These are phyloP conservation scores for Phytophthora podocarpi DNA, from an alignment of 352 stramenopile genomes.

Conservation along the genomic window DNA sequence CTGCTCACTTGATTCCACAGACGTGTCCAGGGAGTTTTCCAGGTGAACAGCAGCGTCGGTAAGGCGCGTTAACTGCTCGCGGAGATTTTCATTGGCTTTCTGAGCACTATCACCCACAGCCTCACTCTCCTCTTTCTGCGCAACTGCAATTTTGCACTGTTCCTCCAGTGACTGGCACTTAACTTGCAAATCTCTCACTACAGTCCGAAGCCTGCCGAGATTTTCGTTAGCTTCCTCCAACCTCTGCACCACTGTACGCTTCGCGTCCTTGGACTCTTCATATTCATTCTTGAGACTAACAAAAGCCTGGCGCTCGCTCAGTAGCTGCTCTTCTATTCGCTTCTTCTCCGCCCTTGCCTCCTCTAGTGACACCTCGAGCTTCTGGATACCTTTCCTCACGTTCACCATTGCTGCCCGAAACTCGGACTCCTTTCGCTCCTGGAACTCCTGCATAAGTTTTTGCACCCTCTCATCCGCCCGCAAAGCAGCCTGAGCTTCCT, in stretches of 20 bases:
- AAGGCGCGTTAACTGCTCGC: conserved; percentile 19
- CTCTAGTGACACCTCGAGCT: conserved; percentile 58
- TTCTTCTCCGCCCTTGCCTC: conserved; percentile 56
- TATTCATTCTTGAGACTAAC: conserved; percentile 58
- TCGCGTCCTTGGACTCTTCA: conserved; percentile 54
- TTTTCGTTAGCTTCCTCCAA: conserved; percentile 78
- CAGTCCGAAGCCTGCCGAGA: conserved; percentile 55
- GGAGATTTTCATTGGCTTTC: conserved; percentile 28
- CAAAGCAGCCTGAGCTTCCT: conserved; percentile 57
- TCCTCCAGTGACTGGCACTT: conserved; percentile 43
- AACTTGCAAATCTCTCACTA: conserved; percentile 50
- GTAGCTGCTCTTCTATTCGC: conserved; percentile 53
- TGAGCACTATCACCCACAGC: conserved; percentile 8
- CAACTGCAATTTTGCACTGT: conserved; percentile 22
- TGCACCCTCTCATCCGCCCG: conserved; percentile 57
- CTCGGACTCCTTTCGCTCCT: conserved; percentile 68
- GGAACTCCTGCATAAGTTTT: conserved; percentile 60
- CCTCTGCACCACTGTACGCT: conserved; percentile 50
- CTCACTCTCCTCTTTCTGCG: conserved; percentile 21
- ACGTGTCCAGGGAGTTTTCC: conserved; percentile 38
- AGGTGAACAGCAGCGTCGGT: conserved; percentile 27
- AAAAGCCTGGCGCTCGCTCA: conserved; percentile 56
- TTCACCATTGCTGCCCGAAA: conserved; percentile 75
- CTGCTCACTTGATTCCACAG: conserved; percentile 35
- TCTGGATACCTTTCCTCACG: conserved; percentile 74